Conservation (phyloP, 768 basidiomycete species). For the Tylopilus vinaceipallidus region DNA sequence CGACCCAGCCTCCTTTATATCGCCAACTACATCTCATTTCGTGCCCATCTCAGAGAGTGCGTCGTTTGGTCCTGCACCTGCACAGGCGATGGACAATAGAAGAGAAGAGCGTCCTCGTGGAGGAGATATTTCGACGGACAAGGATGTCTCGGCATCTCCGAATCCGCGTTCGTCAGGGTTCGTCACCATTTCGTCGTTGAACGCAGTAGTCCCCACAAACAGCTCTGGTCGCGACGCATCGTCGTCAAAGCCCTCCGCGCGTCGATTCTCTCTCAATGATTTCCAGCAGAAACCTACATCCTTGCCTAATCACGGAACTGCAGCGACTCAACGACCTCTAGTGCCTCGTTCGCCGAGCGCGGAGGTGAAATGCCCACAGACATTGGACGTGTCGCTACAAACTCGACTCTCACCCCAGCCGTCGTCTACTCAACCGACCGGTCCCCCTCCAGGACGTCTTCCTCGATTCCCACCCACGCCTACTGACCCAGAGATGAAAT, state of each 20-base stretch:
- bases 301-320: not conserved
- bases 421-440: not conserved
- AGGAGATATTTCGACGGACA: slow-evolving; percentile 6
- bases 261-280: slow-evolving; percentile 24
- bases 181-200: slow-evolving; percentile 58
- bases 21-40: slow-evolving; percentile 29
- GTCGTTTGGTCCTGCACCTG: slow-evolving; percentile 16
- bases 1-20: slow-evolving; percentile 32
- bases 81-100: slow-evolving; percentile 7
- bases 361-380: slow-evolving; percentile 8
- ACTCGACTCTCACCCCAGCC: not conserved
- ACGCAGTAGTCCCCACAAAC: slow-evolving; percentile 18
- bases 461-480: slow-evolving; percentile 35
- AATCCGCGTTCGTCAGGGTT: slow-evolving; percentile 80
- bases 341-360: slow-evolving; percentile 16
- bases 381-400: not conserved
- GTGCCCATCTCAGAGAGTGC: slow-evolving; percentile 25
- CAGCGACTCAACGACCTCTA: not conserved
- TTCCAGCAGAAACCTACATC: slow-evolving; percentile 8
- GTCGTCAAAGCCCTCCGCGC: slow-evolving; percentile 14
- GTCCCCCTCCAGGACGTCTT: slow-evolving; percentile 26
- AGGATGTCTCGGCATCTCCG: slow-evolving; percentile 40
- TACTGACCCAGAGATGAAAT: slow-evolving; percentile 55
- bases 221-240: slow-evolving; percentile 1
- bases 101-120: slow-evolving; percentile 3